Evolutionary conservation across 176 grass and related monocot species (phyloP), one percentile per base, ranked within the genome.

Genomic region (Carex kokanica): DNA sequence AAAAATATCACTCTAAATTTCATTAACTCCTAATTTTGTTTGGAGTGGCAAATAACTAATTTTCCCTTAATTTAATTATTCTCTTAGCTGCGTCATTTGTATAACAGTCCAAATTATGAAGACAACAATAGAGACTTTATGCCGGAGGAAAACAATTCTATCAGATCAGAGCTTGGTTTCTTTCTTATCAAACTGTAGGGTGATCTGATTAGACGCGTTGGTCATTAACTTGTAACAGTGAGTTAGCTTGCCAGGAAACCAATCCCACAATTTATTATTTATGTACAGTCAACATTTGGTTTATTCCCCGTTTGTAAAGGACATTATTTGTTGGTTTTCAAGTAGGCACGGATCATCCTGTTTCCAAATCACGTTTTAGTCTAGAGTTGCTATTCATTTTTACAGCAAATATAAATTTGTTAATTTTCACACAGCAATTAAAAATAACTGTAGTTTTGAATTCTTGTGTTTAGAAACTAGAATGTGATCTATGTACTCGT

Each of bases 161-260:
- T 53, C 45, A 54, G 5, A 27, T 14, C 21, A 52, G 3, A 27
- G 4, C 23, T 74, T 74, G 45, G 20, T 51, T 74, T 29, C 4
- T 25, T 53, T 74, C 45, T n/a, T 43, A 21, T 5, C 8, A 74
- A 51, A 74, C 25, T 25, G 45, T 74, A 53, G 21, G 12, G 43
- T 51, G 20, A 74, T 74, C 1, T 53, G 71, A 74, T 53, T 74
- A 53, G 47, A 74, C 43, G 2, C 71, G 11, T 5, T 53, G 24
- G 47, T 74, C 21, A 53, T 74, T 74, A 53, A 25, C 2, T 3
- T 74, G 71, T 74, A 74, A 74, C 21, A 74, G 71, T 53, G 71
- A 53, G 13, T 53, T 74, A 74, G 70, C 1, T 52, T 4, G 20
- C 43, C 5, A 51, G 12, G 12, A 74, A 74, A 74, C 45, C 4